Conservation (phyloP, 352 stramenopile genomes). For the Nothophytophthora sp. region DNA sequence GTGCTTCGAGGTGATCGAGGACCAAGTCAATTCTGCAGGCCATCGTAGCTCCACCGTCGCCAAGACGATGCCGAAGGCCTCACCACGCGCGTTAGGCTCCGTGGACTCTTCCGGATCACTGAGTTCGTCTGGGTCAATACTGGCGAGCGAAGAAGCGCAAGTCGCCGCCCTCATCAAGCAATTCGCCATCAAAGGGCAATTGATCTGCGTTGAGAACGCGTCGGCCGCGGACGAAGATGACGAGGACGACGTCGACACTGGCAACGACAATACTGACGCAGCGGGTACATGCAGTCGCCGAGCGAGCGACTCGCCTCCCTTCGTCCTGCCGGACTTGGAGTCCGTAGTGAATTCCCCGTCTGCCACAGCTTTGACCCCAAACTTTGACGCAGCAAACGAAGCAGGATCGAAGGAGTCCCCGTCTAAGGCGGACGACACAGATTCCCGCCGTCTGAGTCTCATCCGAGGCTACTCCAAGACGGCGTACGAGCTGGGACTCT, state of each 20-base stretch:
- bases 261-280: constrained; percentile 4
- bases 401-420: constrained; percentile 22
- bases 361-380: neutral
- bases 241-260: constrained; percentile 29
- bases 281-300: neutral
- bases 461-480: constrained; percentile 61
- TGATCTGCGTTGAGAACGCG: constrained; percentile 42
- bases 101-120: constrained; percentile 13
- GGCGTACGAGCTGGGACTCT: constrained; percentile 66
- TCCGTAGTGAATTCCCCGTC: constrained; percentile 15
- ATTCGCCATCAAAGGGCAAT: constrained; percentile 62
- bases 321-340: constrained; percentile 4
- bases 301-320: constrained; percentile 1
- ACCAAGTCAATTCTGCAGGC: constrained; percentile 62
- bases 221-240: constrained; percentile 35
- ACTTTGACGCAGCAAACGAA: constrained; percentile 14
- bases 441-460: constrained; percentile 27
- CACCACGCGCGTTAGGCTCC: neutral
- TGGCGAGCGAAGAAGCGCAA: constrained; percentile 46
- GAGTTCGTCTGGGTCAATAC: constrained; percentile 13
- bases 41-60: constrained; percentile 32
- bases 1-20: constrained; percentile 81
- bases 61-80: constrained; percentile 4
- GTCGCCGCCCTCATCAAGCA: constrained; percentile 53
- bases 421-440: constrained; percentile 11